Percentiles rank a stretch among this genome's conserved stretches.
Conservation (phyloP, 2,329 filamentous ascomycete species). For the Basipetospora sp. region DNA sequence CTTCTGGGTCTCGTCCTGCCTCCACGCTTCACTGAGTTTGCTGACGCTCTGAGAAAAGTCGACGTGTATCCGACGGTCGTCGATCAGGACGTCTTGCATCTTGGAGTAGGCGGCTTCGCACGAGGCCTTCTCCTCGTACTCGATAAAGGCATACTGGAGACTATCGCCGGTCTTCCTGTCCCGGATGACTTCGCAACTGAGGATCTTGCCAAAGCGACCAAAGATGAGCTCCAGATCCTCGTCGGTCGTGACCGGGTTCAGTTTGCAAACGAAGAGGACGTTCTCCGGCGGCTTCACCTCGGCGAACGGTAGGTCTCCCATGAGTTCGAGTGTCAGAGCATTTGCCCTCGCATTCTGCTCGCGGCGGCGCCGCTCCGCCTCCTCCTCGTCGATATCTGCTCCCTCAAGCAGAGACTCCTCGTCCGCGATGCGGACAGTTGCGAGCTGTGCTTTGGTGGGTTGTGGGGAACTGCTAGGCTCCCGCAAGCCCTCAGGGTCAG, state of each 20-base stretch:
- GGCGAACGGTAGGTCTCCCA: conserved; percentile 90
- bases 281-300: conserved; percentile 97
- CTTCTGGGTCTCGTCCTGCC: conserved; percentile 71
- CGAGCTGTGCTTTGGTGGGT: conserved; percentile 71
- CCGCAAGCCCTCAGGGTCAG: conserved; percentile 61
- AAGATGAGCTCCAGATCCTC: conserved; percentile 93
- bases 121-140: conserved; percentile 81
- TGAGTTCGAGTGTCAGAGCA: conserved; percentile 90
- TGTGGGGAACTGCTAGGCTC: conserved; percentile 68
- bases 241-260: conserved; percentile 91
- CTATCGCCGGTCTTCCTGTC: conserved; percentile 90
- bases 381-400: conserved; percentile 58
- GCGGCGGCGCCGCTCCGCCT: conserved; percentile 61
- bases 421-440: conserved; percentile 80
- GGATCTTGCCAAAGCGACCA: conserved; percentile 84
- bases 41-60: conserved; percentile 94
- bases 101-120: conserved; percentile 96
- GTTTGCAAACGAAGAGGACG: conserved; percentile 92
- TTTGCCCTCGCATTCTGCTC: conserved; percentile 88
- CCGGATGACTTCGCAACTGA: conserved; percentile 90
- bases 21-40: conserved; percentile 79
- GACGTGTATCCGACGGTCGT: conserved; percentile 93
- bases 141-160: conserved; percentile 93
- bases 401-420: conserved; percentile 70
- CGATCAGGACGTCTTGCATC: conserved; percentile 94